These are phyloP conservation scores for Syncephalis fuscata DNA, from an alignment of 371 early-diverging fungal species.

Conservation along the genomic window DNA sequence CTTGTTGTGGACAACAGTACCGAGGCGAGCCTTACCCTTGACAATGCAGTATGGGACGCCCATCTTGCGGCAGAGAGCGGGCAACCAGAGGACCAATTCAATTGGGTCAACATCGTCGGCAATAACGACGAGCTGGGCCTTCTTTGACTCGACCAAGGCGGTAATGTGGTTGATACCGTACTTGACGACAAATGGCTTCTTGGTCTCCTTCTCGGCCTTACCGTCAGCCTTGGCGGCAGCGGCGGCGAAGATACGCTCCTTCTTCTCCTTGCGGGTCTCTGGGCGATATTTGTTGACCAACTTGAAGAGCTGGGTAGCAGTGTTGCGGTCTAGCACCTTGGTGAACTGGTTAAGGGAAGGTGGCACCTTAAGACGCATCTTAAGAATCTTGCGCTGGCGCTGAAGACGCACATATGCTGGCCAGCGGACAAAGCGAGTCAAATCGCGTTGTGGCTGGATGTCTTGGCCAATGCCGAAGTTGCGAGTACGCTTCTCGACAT, in stretches of 20 bases:
- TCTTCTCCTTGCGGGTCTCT: slow-evolving; percentile 95
- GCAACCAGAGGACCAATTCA: slow-evolving; percentile 97
- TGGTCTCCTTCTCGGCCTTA: slow-evolving; percentile 71
- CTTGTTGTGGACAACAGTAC: slow-evolving; percentile 98
- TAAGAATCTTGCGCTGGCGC: slow-evolving; percentile 92
- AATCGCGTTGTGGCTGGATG: slow-evolving; percentile 89
- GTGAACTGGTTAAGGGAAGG: slow-evolving; percentile 99
- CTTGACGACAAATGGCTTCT: slow-evolving; percentile 95
- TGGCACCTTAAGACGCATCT: slow-evolving; percentile 98
- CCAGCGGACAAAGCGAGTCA: slow-evolving; percentile 95
- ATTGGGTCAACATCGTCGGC: slow-evolving; percentile 99
- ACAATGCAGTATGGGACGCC: slow-evolving; percentile 98
- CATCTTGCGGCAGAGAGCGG: slow-evolving; percentile 99
- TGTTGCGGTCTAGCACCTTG: slow-evolving; percentile 92
- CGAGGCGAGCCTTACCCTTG: slow-evolving; percentile 95
- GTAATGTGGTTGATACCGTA: slow-evolving; percentile 99
- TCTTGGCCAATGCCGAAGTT: slow-evolving; percentile 91
- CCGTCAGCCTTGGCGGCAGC: slow-evolving; percentile 76
- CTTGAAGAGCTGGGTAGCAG: slow-evolving; percentile 94
- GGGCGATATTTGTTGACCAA: slow-evolving; percentile 97
- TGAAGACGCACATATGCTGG: slow-evolving; percentile 94
- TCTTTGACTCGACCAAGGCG: slow-evolving; percentile 94
- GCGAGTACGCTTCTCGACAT: slow-evolving; percentile 81
- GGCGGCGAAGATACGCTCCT: slow-evolving; percentile 72
- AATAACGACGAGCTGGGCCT: slow-evolving; percentile 97